Base-by-base conservation (phyloP, 139 green algal species). In the Tetraselmis chui region DNA sequence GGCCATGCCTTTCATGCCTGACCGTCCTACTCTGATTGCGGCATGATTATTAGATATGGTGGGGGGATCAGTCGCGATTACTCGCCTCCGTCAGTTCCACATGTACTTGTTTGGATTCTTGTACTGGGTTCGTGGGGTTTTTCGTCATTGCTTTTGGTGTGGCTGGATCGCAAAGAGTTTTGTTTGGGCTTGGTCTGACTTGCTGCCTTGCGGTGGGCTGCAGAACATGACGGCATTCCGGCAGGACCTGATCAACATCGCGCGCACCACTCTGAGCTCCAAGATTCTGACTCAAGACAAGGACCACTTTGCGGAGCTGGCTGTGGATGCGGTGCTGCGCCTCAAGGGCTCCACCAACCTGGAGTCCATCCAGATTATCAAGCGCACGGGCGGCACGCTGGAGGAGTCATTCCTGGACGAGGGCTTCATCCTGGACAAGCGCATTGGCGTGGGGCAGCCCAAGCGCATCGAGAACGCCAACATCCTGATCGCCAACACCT, bases 361-460 rank as follows among this genome's bases (percentile, higher is more conserved):
- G 80, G 96, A 99, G 84, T 89, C 93, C 32, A 99, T 99, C 83
- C 93, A 99, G 87, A 94, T 99, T 89, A 97, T 99, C 89, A 99
- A 99, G 90, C 98, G 98, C 88, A 80, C 93, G 1, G 97, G 97
- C 1, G 97, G 97, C 24, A 95, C 94, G 0, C 32, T 81, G 58
- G 81, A 90, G 79, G 95, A 99, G 59, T 98, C 94, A 0, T 99
- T 96, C 89, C 85, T 99, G 23, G 97, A 98, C 80, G 96, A 99
- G 88, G 97, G 97, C 26, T 99, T 98, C 91, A 99, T 99, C 80
- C 87, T 99, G 80, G 95, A 99, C 92, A 99, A 99, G 92, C 92
- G 91, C 75, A 98, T 98, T 59, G 96, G 96, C 29, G 94, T 99
- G 30, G 97, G 97, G 0, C 94, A 99, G 92, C 97, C 96, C 59